Conservation (phyloP, 192 early-diverging fungal species). For the Lobulomyces angularis region DNA sequence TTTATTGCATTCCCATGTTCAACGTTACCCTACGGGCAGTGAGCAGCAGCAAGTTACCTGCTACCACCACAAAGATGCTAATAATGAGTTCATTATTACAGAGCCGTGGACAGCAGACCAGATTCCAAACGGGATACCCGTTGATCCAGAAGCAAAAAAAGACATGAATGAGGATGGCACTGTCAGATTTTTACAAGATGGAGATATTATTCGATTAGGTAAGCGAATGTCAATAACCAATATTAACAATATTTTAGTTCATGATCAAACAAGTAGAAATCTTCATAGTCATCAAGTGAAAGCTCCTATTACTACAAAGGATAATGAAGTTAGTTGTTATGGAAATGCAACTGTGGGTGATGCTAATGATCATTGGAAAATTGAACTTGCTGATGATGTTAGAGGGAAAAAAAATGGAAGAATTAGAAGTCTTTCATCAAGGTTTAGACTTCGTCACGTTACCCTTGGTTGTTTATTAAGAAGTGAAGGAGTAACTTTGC, state of each 20-base stretch:
- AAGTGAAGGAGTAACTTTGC: constrained; percentile 60
- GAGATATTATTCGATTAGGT: constrained; percentile 70
- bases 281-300: constrained; percentile 74
- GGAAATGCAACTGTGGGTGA: constrained; percentile 64
- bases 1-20: constrained; percentile 85
- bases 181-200: constrained; percentile 57
- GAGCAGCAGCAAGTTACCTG: constrained; percentile 95
- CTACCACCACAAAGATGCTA: constrained; percentile 83
- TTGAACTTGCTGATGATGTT: constrained; percentile 65
- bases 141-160: constrained; percentile 13
- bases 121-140: constrained; percentile 9
- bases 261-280: constrained; percentile 56
- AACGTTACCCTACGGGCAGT: constrained; percentile 71
- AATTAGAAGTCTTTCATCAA: constrained; percentile 65
- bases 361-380: constrained; percentile 78
- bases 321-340: constrained; percentile 86
- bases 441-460: constrained; percentile 66
- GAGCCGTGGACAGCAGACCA: constrained; percentile 45
- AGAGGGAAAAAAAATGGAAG: constrained; percentile 26
- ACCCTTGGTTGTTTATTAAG: constrained; percentile 63
- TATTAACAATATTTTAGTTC: constrained; percentile 26
- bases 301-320: constrained; percentile 57
- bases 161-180: constrained; percentile 11
- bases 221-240: constrained; percentile 1
- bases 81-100: constrained; percentile 81